Evolutionary conservation across 176 grass and related monocot species (phyloP), one percentile per base, ranked within the genome.

Genomic region (Triticum monococcum): DNA sequence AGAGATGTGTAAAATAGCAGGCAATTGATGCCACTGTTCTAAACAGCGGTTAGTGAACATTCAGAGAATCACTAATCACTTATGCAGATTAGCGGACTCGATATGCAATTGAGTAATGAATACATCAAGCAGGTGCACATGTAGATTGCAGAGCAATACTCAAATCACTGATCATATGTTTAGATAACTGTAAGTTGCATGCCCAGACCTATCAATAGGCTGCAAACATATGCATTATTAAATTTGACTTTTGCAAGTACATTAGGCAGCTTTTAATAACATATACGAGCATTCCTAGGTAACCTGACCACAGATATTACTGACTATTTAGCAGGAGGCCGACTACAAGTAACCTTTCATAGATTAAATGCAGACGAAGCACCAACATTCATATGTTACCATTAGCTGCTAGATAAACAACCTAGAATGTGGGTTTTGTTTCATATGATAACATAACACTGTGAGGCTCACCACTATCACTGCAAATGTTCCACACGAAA

Each of bases 401-500:
- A 23, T 52, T 69, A 22, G 26, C 52, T 70, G 64, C 80, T 56
- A 56, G 41, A 36, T 46, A 46, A 46, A 46, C 12, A 52, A 70
- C 64, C 79, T 83, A 60, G 72, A 78, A 22, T 65, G 40, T 72
- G 45, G 23, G 23, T 72, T 5, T 78, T 65, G 43, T 43, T 71
- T 13, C 13, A 41, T 36, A 80, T 36, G 32, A 84, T 18, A n/a
- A 72, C 33, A 60, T 46, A 9, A 74, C 33, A 74, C 33, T 25
- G 35, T 26, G 45, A 6, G 18, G 33, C 78, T 64, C 64, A 65
- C 31, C 11, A 35, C 23, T 43, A 54, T 6, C 16, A 61, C 73
- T 80, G 78, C 71, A 76, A 79, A 71, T 11, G 30, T 31, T 80
- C 60, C 50, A 63, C 36, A 77, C 12, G 3, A 76, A 85, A 76